Base-by-base conservation (phyloP, 306 rosid species). In the Cicer bijugum region DNA sequence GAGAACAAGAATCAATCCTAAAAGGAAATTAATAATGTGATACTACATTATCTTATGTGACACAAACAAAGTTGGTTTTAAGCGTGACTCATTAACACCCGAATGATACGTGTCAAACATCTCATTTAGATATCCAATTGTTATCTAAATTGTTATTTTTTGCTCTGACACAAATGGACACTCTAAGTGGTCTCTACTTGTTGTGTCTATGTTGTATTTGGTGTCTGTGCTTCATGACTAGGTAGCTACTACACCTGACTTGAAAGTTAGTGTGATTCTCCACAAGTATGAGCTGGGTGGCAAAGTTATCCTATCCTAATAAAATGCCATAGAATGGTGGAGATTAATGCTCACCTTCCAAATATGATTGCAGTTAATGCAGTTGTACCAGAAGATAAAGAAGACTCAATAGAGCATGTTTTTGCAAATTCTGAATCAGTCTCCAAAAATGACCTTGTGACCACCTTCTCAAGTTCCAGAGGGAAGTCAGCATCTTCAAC, bases 401-500 rank as follows among this genome's bases (percentile, higher is more conserved):
- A 82, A 68, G 95, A 75, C 60, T 86, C 90, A 37, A 53, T 58
- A 55, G 96, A 83, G 77, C 89, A 95, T 14, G 77, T 67, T 52
- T 84, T 82, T 33, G 95, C 96, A 85, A 95, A 87, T 53, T 90
- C 97, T 69, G 89, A 84, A 85, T 95, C 99, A 3, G 87, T 91
- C 83, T 82, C 87, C 78, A 82, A 64, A 82, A 89, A 95, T 20
- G 99, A 95, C 82, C 90, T 91, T 6, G 86, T 84, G 37, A 95
- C 94, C 66, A 90, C 99, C 86, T 90, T 88, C 89, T 95, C 97
- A 28, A 95, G 93, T 83, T 90, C 87, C 23, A 87, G 70, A 55
- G 97, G 99, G 46, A 95, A 95, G 79, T 85, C 87, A 0, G 96
- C 84, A 87, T 95, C 97, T 84, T 95, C 97, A 43, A 87, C 94